Conservation (phyloP, 176 grass and related monocot species). For the Luzula sylvatica region DNA sequence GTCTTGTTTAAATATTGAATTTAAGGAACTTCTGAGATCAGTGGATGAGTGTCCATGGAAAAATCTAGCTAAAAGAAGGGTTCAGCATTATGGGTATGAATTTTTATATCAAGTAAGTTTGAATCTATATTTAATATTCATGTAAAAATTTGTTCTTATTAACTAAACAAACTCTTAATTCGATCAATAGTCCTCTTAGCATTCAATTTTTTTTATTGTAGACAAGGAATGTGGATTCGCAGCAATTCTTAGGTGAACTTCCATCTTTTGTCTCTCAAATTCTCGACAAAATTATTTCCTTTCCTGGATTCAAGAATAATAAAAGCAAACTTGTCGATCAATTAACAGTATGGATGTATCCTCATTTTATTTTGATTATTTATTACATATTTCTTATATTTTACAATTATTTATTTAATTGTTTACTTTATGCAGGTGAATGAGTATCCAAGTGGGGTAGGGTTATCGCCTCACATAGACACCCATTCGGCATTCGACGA, state of each 20-base stretch:
- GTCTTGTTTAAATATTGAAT: constrained; percentile 2
- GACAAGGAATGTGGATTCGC: constrained; percentile 81
- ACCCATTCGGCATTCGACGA: constrained; percentile 92
- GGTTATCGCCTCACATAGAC: constrained; percentile 93
- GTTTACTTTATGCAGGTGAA: constrained; percentile 50
- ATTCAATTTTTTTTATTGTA: constrained; percentile 13
- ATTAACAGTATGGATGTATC: constrained; percentile 52
- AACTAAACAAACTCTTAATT: constrained; percentile 8
- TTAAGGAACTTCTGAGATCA: constrained; percentile 61
- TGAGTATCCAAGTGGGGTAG: constrained; percentile 88
- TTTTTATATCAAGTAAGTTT: constrained; percentile 89
- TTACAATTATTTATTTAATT: neutral
- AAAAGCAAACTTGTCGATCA: constrained; percentile 58
- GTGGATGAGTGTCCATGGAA: constrained; percentile 63
- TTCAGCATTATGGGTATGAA: constrained; percentile 97
- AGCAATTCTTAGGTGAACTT: constrained; percentile 79
- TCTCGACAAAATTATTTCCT: constrained; percentile 46
- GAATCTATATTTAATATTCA: neutral
- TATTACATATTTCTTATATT: neutral
- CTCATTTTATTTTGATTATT: constrained; percentile 1
- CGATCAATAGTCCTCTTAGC: neutral
- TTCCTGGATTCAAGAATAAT: constrained; percentile 35
- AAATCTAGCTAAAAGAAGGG: constrained; percentile 67
- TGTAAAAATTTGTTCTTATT: neutral
- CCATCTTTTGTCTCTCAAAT: constrained; percentile 59